Evolutionary conservation across 768 basidiomycete genomes (phyloP).

Genomic region (Phanerodontia chrysosporium): DNA sequence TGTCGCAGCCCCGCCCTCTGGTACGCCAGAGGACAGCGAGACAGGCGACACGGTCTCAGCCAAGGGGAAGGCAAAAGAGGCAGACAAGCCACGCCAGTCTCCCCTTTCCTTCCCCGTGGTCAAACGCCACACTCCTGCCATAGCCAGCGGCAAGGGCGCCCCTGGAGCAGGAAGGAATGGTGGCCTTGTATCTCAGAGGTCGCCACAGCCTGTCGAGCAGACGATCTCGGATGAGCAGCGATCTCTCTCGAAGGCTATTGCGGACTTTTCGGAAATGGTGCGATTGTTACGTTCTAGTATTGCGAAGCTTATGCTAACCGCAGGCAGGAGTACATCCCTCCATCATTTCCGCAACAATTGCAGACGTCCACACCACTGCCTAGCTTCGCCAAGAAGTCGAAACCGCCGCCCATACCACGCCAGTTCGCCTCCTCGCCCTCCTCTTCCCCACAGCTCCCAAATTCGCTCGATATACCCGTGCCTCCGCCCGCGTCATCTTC

Average conservation of each 20-base stretch:
- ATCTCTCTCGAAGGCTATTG: conserved; percentile 19
- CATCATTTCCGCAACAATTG: conserved; percentile 51
- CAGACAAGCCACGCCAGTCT: conserved; percentile 14
- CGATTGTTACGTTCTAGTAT: conserved; percentile 13
- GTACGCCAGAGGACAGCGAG: conserved; percentile 13
- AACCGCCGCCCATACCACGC: conserved; percentile 40
- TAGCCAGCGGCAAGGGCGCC: conserved; percentile 7
- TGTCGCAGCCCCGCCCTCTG: conserved; percentile 6
- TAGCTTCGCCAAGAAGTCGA: conserved; percentile 26
- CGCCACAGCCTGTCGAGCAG: background rate
- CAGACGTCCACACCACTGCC: conserved; percentile 49
- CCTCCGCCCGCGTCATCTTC: conserved; percentile 18
- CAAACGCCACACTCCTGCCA: conserved; percentile 26
- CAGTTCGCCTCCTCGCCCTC: conserved; percentile 23
- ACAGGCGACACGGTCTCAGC: conserved; percentile 1
- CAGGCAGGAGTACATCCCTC: conserved; percentile 44
- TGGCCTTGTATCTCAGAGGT: background rate
- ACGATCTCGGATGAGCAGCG: background rate
- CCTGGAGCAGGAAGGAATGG: background rate
- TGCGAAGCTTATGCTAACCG: conserved; percentile 4
- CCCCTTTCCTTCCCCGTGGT: conserved; percentile 42
- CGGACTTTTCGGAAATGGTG: conserved; percentile 35
- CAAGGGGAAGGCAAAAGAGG: conserved; percentile 5
- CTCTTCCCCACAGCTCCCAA: conserved; percentile 19
- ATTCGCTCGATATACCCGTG: conserved; percentile 16